A percentile compares a stretch with the other conserved stretches of the same genome.
Conservation (phyloP, 768 basidiomycete species). For the Hydnum rufescens region DNA sequence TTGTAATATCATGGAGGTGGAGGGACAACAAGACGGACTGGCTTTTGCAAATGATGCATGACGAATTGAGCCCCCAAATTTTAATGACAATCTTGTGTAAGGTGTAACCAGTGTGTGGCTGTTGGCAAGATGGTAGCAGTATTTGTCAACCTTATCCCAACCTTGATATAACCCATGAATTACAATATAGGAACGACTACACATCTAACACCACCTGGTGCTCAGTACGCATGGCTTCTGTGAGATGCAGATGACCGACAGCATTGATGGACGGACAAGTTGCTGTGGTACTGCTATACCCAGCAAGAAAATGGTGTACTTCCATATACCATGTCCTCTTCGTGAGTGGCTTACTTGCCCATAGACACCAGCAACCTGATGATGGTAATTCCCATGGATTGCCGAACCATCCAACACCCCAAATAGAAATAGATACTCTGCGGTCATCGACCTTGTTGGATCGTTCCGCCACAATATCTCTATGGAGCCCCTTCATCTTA, state of each 20-base stretch:
- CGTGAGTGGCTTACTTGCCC: too few relatives aligned
- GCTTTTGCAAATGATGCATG: conserved; percentile 65
- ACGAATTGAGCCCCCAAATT: conserved; percentile 47
- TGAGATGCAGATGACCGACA: conserved; percentile 68
- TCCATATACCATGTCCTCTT: too few relatives aligned
- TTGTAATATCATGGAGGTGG: conserved; percentile 97
- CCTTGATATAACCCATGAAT: conserved; percentile 72
- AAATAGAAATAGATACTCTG: too few relatives aligned
- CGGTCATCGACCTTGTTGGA: too few relatives aligned
- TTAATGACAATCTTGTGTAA: conserved; percentile 1
- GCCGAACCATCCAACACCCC: too few relatives aligned
- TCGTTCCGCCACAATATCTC: too few relatives aligned
- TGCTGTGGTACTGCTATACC: conserved; percentile 90
- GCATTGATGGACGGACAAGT: conserved; percentile 47
- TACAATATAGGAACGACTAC: conserved; percentile 66
- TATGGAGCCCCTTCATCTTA: too few relatives aligned
- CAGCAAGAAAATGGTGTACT: conserved; percentile 72
- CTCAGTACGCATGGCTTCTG: conserved; percentile 59
- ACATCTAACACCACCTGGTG: conserved; percentile 70
- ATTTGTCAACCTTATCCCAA: conserved; percentile 94
- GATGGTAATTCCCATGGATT: too few relatives aligned
- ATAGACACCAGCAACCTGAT: too few relatives aligned
- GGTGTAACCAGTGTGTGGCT: too few relatives aligned
- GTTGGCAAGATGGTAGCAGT: conserved; percentile 83
- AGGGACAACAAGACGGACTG: conserved; percentile 69